Conservation (phyloP, 1,284 basidiomycete species). For the Ceratobasidium sp. region DNA sequence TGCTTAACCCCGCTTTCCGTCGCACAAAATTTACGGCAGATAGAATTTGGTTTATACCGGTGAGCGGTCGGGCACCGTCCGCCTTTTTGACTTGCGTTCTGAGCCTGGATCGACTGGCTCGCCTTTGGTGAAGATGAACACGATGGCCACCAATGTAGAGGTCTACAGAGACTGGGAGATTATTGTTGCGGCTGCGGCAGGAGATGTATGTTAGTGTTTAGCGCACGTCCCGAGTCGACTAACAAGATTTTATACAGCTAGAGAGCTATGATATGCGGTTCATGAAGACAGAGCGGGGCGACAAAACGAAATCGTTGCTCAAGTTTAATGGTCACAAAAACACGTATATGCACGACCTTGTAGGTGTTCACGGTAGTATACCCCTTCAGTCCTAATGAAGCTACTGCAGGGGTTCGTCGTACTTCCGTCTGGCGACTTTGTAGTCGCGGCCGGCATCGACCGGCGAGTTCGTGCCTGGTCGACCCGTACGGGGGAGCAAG, state of each 20-base stretch:
- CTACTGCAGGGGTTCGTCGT: conserved; percentile 30
- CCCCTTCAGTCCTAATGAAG: neutral
- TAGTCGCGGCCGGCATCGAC: conserved; percentile 41
- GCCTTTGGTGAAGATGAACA: conserved; percentile 32
- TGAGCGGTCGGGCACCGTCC: conserved; percentile 37
- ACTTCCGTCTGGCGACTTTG: conserved; percentile 41
- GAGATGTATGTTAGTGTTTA: conserved; percentile 20
- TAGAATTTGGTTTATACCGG: conserved; percentile 35
- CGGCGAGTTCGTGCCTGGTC: conserved; percentile 39
- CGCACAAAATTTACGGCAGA: neutral
- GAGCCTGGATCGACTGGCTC: conserved; percentile 36
- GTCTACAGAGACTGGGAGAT: conserved; percentile 35
- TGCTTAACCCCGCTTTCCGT: neutral
- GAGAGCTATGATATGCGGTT: conserved; percentile 43
- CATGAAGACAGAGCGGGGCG: conserved; percentile 36
- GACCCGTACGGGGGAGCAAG: conserved; percentile 38
- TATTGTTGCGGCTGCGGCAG: conserved; percentile 31
- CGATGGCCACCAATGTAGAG: conserved; percentile 41
- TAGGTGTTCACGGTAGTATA: neutral
- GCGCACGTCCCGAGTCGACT: neutral
- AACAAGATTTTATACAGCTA: conserved; percentile 13
- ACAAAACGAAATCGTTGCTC: conserved; percentile 25
- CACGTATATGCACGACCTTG: conserved; percentile 38
- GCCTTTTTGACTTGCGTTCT: conserved; percentile 36
- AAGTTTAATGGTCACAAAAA: conserved; percentile 33